These are phyloP conservation scores for Cudoniella acicularis DNA, from an alignment of 495 filamentous ascomycete species.

Conservation along the genomic window DNA sequence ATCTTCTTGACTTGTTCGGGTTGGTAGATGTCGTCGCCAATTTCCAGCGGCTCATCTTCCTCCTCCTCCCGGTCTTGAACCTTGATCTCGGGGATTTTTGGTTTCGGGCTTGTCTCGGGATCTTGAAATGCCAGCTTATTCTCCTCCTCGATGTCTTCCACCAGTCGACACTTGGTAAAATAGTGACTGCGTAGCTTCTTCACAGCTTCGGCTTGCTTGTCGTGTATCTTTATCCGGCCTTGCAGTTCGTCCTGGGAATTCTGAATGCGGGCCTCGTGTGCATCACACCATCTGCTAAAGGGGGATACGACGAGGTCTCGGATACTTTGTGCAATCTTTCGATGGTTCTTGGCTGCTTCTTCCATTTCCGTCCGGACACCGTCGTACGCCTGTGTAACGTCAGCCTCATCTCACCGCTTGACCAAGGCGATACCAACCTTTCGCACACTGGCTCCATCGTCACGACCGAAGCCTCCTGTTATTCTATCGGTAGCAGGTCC, in stretches of 20 bases:
- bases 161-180: constrained; percentile 96
- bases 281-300: constrained; percentile 92
- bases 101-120: constrained; percentile 50
- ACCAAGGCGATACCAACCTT: constrained; percentile 54
- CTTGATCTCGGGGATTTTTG: constrained; percentile 54
- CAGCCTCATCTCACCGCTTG: neutral
- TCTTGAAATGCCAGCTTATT: constrained; percentile 96
- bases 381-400: constrained; percentile 73
- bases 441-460: constrained; percentile 93
- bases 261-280: constrained; percentile 85
- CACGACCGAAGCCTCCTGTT: constrained; percentile 79
- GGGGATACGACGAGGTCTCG: constrained; percentile 91
- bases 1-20: constrained; percentile 88
- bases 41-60: constrained; percentile 73
- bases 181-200: constrained; percentile 93
- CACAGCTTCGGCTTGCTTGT: constrained; percentile 84
- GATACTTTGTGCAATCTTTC: constrained; percentile 93
- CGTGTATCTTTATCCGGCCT: constrained; percentile 80
- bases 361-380: constrained; percentile 94
- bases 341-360: constrained; percentile 83
- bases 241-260: constrained; percentile 94
- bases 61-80: constrained; percentile 43
- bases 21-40: constrained; percentile 82
- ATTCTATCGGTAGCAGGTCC: constrained; percentile 77
- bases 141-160: constrained; percentile 97